These are phyloP conservation scores for Gracilaria vermiculophylla DNA, from an alignment of 23 red algal genomes.

Conservation along the genomic window DNA sequence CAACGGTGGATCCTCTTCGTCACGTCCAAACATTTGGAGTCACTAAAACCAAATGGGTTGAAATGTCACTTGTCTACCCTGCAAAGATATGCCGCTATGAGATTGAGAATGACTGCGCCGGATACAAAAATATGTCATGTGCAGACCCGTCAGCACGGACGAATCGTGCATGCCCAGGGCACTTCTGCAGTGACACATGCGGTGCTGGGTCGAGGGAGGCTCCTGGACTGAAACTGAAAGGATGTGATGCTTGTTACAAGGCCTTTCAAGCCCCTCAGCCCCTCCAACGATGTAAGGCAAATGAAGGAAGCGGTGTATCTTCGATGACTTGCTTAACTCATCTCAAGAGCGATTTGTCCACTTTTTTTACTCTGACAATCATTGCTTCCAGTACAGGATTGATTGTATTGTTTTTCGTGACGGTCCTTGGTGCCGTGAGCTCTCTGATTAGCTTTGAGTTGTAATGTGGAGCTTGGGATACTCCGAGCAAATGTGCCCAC, in stretches of 20 bases:
- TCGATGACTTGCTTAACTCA: background rate
- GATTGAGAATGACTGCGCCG: constrained; percentile 50
- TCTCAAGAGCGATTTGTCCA: constrained; percentile 8
- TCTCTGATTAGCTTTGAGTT: constrained; percentile 44
- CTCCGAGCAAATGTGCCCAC: constrained; percentile 4
- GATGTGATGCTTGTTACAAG: constrained; percentile 34
- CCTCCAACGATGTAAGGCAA: constrained; percentile 22
- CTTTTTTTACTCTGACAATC: constrained; percentile 28
- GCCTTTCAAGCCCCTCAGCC: background rate
- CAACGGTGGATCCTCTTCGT: constrained; percentile 21
- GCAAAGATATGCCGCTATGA: constrained; percentile 44
- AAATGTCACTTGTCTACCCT: constrained; percentile 35
- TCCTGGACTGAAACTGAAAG: constrained; percentile 14
- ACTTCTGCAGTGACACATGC: constrained; percentile 53
- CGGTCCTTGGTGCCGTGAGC: constrained; percentile 19
- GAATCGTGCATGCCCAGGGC: constrained; percentile 41
- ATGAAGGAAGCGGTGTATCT: constrained; percentile 24
- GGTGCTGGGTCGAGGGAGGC: background rate
- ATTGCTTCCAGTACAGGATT: constrained; percentile 26
- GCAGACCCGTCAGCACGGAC: constrained; percentile 2
- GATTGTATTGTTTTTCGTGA: constrained; percentile 31
- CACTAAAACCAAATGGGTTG: constrained; percentile 28
- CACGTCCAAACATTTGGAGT: constrained; percentile 31
- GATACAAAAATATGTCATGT: constrained; percentile 31
- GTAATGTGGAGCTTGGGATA: constrained; percentile 8